phyloP scores from a whole-genome alignment of 2,329 filamentous ascomycete species.

The Magnaporthiopsis rhizophila region DNA sequence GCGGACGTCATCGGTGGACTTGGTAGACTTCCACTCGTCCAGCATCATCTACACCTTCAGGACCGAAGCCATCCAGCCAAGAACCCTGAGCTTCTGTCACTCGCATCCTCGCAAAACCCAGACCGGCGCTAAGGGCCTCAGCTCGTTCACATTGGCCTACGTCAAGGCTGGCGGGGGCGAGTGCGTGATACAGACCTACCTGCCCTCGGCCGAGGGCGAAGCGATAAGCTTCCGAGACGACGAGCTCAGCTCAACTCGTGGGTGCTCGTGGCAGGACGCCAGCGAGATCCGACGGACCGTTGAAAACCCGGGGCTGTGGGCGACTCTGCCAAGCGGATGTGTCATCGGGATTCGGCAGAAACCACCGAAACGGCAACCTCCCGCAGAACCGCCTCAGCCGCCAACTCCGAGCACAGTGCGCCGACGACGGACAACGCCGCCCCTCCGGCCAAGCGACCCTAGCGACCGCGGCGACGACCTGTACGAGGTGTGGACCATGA shows the following conservation, averaged over 20 bases:
- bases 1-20: constrained; percentile 45
- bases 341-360: constrained; percentile 55
- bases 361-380: constrained; percentile 15
- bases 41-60: constrained; percentile 53
- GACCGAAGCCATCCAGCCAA: constrained; percentile 49
- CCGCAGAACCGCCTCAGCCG: constrained; percentile 3
- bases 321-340: constrained; percentile 49
- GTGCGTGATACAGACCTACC: constrained; percentile 58
- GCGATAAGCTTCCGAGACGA: constrained; percentile 49
- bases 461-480: constrained; percentile 18
- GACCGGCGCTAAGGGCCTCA: constrained; percentile 48
- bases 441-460: neutral
- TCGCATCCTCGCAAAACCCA: constrained; percentile 41
- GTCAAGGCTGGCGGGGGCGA: constrained; percentile 49
- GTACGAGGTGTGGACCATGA: constrained; percentile 50
- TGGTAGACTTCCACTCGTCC: constrained; percentile 51
- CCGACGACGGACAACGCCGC: constrained; percentile 7
- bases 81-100: constrained; percentile 53
- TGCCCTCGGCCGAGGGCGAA: constrained; percentile 42
- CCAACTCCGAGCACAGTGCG: constrained; percentile 8
- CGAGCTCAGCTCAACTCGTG: constrained; percentile 27
- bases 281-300: constrained; percentile 45
- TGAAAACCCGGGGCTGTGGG: constrained; percentile 58
- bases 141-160: constrained; percentile 58
- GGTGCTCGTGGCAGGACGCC: constrained; percentile 43